A percentile compares a stretch with the other conserved stretches of the same genome.
Evolutionary conservation across 768 basidiomycete genomes (phyloP).

Genomic region (Lactarius evosmus): DNA sequence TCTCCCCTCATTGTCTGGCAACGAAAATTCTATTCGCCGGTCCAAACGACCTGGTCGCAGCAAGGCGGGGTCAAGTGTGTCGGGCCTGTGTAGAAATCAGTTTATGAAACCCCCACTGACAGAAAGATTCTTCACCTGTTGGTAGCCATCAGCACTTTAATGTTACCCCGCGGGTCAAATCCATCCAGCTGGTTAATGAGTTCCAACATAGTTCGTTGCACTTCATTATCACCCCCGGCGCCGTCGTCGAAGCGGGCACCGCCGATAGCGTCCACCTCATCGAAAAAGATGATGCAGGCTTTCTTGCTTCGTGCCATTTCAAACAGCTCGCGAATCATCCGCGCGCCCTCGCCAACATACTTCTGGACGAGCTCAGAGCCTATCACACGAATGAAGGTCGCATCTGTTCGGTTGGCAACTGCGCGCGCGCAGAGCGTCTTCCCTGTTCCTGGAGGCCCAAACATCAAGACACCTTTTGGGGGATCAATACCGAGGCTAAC

Average conservation of each 20-base stretch:
- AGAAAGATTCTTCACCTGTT: slow-evolving; percentile 63
- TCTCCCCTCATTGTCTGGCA: slow-evolving; percentile 94
- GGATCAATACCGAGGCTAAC: slow-evolving; percentile 98
- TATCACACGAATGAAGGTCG: slow-evolving; percentile 98
- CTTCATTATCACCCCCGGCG: slow-evolving; percentile 98
- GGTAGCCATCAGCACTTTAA: slow-evolving; percentile 99
- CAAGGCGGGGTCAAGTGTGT: slow-evolving; percentile 95
- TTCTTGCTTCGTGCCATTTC: slow-evolving; percentile 99
- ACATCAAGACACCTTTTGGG: slow-evolving; percentile 95
- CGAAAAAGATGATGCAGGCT: slow-evolving; percentile 99
- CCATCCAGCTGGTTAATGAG: slow-evolving; percentile 98
- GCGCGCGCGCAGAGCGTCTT: slow-evolving; percentile 98
- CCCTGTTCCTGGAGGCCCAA: slow-evolving; percentile 95
- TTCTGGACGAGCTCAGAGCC: slow-evolving; percentile 99
- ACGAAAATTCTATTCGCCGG: slow-evolving; percentile 92
- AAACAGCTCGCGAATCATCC: slow-evolving; percentile 98
- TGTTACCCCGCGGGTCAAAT: slow-evolving; percentile 98
- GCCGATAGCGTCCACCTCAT: slow-evolving; percentile 97
- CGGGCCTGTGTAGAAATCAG: slow-evolving; percentile 59
- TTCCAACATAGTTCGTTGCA: slow-evolving; percentile 98
- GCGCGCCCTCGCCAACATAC: slow-evolving; percentile 97
- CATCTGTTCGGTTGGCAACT: slow-evolving; percentile 97
- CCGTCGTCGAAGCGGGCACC: slow-evolving; percentile 98
- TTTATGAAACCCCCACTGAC: slow-evolving; percentile 1
- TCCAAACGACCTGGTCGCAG: slow-evolving; percentile 95